Evolutionary conservation across 768 basidiomycete species (phyloP), one percentile per base, ranked within the genome.

Genomic region (Tylopilus plumbeoviolaceoides): DNA sequence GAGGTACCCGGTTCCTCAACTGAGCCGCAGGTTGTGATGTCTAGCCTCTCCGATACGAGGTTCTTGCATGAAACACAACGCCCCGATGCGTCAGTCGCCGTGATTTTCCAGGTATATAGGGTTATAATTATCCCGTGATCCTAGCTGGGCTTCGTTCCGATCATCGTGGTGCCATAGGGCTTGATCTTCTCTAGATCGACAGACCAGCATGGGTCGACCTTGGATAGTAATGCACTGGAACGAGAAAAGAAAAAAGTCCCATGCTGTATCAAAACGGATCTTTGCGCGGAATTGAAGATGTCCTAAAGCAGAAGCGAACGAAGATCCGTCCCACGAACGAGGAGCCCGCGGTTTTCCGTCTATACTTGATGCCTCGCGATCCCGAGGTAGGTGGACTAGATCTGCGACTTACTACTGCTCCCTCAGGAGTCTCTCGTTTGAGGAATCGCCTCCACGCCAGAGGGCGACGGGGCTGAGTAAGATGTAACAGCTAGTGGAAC

Each of bases 121-220:
- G 42, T 35, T 33, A 44, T 41, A 44, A 25, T 18, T n/a, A 44
- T 39, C 39, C 30, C 40, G 40, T 35, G 23, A 20, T 46, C 11
- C 27, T 30, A 21, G 30, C 6, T 5, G 18, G 21, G 31, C 31
- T 35, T 46, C 20, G 20, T 44, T 50, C 48, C 38, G 48, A 58
- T 50, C 48, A 41, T 35, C 12, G 43, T 28, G 43, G 54, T 1
- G 12, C 17, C 48, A 15, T 7, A 18, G 9, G 11, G 28, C 15
- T 21, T 33, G 49, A 53, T 49, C 55, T 44, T 55, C 47, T 31
- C 23, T 44, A 36, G 60, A 59, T 52, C 50, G 57, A 54, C 60
- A 20, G 47, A 14, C 47, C 39, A 36, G 40, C 43, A 51, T 38
- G 25, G 33, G 44, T 36, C 35, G 42, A 55, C 28, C 10, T 12